Percentiles rank a stretch among this genome's conserved stretches.
Evolutionary conservation across 441 rosid species (phyloP).

Genomic region (Gossypium schwendimanii): DNA sequence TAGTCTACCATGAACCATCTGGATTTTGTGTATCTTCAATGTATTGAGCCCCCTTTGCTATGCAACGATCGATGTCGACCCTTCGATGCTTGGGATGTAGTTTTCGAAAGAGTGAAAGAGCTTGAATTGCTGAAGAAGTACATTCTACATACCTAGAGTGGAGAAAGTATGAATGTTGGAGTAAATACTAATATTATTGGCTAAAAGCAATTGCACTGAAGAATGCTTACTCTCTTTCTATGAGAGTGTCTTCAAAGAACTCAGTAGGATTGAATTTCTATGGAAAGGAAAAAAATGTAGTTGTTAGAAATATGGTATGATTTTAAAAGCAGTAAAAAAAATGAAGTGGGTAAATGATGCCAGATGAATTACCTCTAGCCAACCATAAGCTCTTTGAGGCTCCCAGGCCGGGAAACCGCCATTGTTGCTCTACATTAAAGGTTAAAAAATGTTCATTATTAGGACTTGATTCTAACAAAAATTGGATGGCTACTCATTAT

Average conservation of each 20-base stretch:
- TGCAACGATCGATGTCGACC: slow-evolving; percentile 21
- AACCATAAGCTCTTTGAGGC: slow-evolving; percentile 43
- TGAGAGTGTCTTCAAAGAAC: slow-evolving; percentile 30
- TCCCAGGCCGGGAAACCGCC: slow-evolving; percentile 62
- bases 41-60: slow-evolving; percentile 15
- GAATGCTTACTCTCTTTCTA: slow-evolving; percentile 33
- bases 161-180: neutral
- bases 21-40: slow-evolving; percentile 28
- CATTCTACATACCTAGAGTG: slow-evolving; percentile 36
- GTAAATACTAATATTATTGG: neutral
- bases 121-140: slow-evolving; percentile 33
- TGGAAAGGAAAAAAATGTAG: neutral
- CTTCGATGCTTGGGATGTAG: slow-evolving; percentile 27
- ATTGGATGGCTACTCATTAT: neutral
- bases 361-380: slow-evolving; percentile 42
- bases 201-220: neutral
- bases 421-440: slow-evolving; percentile 26
- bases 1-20: slow-evolving; percentile 36
- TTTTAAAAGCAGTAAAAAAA: neutral
- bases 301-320: neutral
- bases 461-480: neutral
- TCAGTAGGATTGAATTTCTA: slow-evolving; percentile 39
- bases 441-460: neutral
- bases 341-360: neutral
- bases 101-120: slow-evolving; percentile 30